Conservation (phyloP, 2,329 filamentous ascomycete genomes). For the Diplodia sapinea region DNA sequence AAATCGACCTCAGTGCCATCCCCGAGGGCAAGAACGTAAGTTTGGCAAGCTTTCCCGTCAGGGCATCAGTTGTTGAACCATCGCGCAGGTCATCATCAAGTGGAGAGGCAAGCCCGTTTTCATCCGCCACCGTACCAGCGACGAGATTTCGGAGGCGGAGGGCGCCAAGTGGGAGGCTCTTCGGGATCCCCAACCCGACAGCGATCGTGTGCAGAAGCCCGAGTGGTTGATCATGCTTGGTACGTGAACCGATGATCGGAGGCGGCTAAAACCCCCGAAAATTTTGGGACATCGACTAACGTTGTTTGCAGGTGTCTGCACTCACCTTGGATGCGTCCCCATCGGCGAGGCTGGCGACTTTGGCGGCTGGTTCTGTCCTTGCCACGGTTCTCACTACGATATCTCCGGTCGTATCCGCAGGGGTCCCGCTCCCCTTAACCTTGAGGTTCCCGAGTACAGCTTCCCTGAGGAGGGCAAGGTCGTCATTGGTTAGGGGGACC, state of each 20-base stretch:
- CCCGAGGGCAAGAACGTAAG: slow-evolving; percentile 99
- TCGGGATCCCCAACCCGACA: slow-evolving; percentile 89
- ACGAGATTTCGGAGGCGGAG: slow-evolving; percentile 95
- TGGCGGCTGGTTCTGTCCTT: slow-evolving; percentile 99
- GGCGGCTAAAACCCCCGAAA: neutral
- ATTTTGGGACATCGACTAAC: slow-evolving; percentile 36
- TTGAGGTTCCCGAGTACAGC: slow-evolving; percentile 90
- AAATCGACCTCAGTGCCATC: slow-evolving; percentile 89
- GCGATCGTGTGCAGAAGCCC: slow-evolving; percentile 94
- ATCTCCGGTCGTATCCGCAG: slow-evolving; percentile 98
- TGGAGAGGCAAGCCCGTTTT: slow-evolving; percentile 99
- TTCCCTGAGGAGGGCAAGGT: slow-evolving; percentile 90
- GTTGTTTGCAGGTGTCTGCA: slow-evolving; percentile 79
- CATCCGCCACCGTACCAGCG: slow-evolving; percentile 94
- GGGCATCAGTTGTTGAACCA: slow-evolving; percentile 33
- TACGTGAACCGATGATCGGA: slow-evolving; percentile 51
- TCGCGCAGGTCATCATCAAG: slow-evolving; percentile 88
- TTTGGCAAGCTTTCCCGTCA: slow-evolving; percentile 36
- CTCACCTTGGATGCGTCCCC: slow-evolving; percentile 97
- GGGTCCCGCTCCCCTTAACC: slow-evolving; percentile 95
- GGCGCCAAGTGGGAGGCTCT: slow-evolving; percentile 80
- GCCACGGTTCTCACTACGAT: slow-evolving; percentile 99
- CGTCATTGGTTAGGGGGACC: slow-evolving; percentile 74
- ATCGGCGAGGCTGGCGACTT: slow-evolving; percentile 98
- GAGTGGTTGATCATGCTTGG: slow-evolving; percentile 99